Evolutionary conservation across 108 stramenopile genomes (phyloP), one percentile per base, ranked within the genome.

Genomic region (Cyclostephanos invisitatus): DNA sequence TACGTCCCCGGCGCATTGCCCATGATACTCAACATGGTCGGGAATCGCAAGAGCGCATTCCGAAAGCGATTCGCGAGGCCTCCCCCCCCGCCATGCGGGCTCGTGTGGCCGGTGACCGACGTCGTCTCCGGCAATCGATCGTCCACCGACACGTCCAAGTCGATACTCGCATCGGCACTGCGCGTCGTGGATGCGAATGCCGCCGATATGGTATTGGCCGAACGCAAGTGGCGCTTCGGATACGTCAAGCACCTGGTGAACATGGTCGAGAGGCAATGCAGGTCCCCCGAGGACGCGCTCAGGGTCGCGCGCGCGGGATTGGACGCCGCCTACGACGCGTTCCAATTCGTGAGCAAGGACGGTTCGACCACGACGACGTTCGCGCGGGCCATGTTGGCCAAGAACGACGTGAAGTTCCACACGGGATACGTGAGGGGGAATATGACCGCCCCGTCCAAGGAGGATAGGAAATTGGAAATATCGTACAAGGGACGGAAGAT

Each of bases 11-110:
- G 94, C 44, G 84, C 85, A 1, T 90, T 90, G n/a, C 88, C 85
- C 59, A 97, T 98, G 98, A 95, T 95, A 66, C 56, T 94, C 73
- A 97, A 98, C 86, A 98, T 98, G 98, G 90, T 80, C 18, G 84
- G 74, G 40, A 97, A 97, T 71, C 80, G 98, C 32, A 94, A 91
- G 65, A 84, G 64, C 22, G 94, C 96, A 32, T 94, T 98, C 81
- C 90, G 90, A 72, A 98, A 97, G 82, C 83, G 96, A 58, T 92
- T 90, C 77, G 89, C 89, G 65, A 91, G 75, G 66, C 88, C 89
- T 20, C 82, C 94, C 18, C 96, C 95, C 29, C 93, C 96, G 20
- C 90, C 94, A 2, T 85, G 90, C 61, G 97, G 97, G 48, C 75
- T 97, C 65, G 87, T 86, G 17, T 98, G 90, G 80, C 97, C 97